Evolutionary conservation across 2,329 filamentous ascomycete species (phyloP), one percentile per base, ranked within the genome.

Genomic region (Alternaria arbusti): DNA sequence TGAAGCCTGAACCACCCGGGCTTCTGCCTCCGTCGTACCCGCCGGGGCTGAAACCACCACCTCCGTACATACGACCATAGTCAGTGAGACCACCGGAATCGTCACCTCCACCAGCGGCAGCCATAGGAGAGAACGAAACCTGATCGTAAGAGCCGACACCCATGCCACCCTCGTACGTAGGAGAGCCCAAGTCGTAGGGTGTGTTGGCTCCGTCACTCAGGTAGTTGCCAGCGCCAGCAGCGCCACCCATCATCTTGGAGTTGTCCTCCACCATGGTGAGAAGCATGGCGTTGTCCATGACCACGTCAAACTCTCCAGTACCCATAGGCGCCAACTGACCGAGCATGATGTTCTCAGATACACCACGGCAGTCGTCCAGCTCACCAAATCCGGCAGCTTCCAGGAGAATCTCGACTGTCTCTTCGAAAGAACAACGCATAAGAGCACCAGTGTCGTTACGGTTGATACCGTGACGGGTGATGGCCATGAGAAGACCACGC

Each of bases 371-470:
- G 81, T 99, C 96, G 77, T 99, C 96, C 30, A 99, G 87, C 81
- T 99, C 96, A 78, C 96, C 96, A 54, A 93, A 93, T 15, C 94
- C 93, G 23, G 96, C 96, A 65, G 96, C 96, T 78, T 99, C 96
- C 20, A 99, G 89, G 57, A 99, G 85, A 85, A 99, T 99, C 79
- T 99, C 96, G 44, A 99, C 96, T 0, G 96, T 99, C 81, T 99
- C 96, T 82, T 99, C 96, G 83, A 99, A 99, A 2, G 96, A 99
- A 86, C 96, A 99, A 80, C 96, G 91, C 96, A 99, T 99, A 74
- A 99, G 86, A 10, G 96, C 96, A 85, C 96, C 96, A 66, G 96
- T 99, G 78, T 99, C 96, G 25, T 95, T 93, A 74, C 96, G 90
- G 84, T 99, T 99, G 84, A 99, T 99, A 83, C 96, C 96, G 79